Percentiles rank a stretch among this genome's conserved stretches.
Evolutionary conservation across 106 monocot species (phyloP).

Genomic region (Triglochin maritima): DNA sequence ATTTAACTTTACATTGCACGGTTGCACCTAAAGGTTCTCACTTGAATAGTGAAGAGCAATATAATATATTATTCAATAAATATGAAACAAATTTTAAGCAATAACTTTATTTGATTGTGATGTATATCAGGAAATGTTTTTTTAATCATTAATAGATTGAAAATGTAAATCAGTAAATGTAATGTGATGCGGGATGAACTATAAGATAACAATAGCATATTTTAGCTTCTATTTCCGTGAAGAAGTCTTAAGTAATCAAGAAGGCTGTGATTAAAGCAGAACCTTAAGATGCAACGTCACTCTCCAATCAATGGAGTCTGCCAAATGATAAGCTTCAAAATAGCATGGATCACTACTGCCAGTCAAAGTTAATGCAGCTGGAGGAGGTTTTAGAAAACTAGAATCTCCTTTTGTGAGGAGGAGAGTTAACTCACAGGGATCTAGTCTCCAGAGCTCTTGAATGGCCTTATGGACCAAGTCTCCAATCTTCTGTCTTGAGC

Average conservation of each 20-base stretch:
- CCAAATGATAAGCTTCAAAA: slow-evolving; percentile 95
- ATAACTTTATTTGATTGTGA: no score
- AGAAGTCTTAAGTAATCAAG: not conserved
- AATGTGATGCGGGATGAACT: no score
- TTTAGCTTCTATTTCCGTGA: no score
- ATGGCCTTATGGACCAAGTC: slow-evolving; percentile 94
- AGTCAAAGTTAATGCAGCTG: slow-evolving; percentile 56
- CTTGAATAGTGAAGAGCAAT: no score
- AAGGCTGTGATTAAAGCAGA: not conserved
- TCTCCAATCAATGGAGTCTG: slow-evolving; percentile 82
- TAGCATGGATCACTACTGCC: slow-evolving; percentile 97
- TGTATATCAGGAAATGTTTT: no score
- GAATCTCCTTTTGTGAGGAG: slow-evolving; percentile 71
- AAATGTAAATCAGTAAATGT: no score
- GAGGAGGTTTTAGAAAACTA: slow-evolving; percentile 69
- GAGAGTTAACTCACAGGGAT: slow-evolving; percentile 72
- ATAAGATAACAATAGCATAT: no score
- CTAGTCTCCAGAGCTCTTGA: slow-evolving; percentile 94
- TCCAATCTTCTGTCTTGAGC: slow-evolving; percentile 96
- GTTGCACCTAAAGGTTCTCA: no score
- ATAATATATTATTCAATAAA: no score
- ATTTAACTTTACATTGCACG: no score
- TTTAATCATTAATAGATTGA: no score
- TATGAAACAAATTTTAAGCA: no score
- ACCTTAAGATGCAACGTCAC: slow-evolving; percentile 95